phyloP scores from a whole-genome alignment of 805 yeast species.

The Myxozyma lipomycoides region DNA sequence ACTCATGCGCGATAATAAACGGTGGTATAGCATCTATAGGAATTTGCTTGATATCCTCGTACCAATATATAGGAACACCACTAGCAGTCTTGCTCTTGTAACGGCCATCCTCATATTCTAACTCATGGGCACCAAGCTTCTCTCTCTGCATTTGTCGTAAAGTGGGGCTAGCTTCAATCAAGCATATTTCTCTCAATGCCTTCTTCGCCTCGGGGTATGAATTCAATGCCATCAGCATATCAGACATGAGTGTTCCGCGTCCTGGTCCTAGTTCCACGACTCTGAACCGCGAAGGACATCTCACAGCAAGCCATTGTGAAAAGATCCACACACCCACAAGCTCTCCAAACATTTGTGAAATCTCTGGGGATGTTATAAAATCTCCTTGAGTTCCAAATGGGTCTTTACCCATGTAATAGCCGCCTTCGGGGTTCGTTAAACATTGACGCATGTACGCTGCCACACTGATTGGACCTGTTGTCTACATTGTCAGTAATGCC shows the following conservation, averaged over 20 bases:
- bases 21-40: constrained; percentile 44
- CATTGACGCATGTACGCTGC: constrained; percentile 79
- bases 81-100: constrained; percentile 45
- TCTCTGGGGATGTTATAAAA: constrained; percentile 81
- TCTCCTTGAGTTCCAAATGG: constrained; percentile 71
- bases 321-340: constrained; percentile 68
- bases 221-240: constrained; percentile 43
- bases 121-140: constrained; percentile 43
- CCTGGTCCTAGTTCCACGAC: constrained; percentile 85
- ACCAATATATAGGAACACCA: constrained; percentile 48
- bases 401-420: constrained; percentile 73
- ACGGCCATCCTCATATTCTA: constrained; percentile 35
- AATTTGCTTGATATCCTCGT: constrained; percentile 34
- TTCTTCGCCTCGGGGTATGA: constrained; percentile 35
- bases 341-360: constrained; percentile 83
- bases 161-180: constrained; percentile 71
- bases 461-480: constrained; percentile 73
- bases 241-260: constrained; percentile 71
- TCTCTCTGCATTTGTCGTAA: constrained; percentile 55
- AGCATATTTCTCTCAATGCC: constrained; percentile 40
- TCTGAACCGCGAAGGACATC: constrained; percentile 47
- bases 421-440: constrained; percentile 68
- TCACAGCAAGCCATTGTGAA: constrained; percentile 54
- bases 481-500: constrained; percentile 30
- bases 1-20: constrained; percentile 76